Conservation (phyloP, 2,329 filamentous ascomycete species). For the Scedosporium boydii region DNA sequence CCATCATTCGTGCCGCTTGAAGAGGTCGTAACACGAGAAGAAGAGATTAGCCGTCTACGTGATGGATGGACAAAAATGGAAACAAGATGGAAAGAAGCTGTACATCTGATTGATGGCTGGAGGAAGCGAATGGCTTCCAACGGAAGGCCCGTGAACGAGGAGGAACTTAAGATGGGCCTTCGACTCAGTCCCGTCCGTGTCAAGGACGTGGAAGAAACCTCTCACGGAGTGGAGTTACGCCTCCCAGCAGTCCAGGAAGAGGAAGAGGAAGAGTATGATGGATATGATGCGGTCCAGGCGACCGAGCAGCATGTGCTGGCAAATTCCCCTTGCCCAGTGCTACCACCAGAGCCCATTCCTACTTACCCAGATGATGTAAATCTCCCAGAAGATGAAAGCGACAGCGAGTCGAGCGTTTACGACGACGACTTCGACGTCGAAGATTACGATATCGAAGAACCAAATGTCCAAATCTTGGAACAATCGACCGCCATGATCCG, state of each 20-base stretch:
- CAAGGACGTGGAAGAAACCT: constrained; percentile 38
- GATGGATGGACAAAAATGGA: constrained; percentile 94
- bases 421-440: constrained; percentile 31
- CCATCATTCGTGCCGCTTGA: constrained; percentile 94
- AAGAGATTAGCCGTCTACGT: constrained; percentile 76
- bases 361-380: not conserved
- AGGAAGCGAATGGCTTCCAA: constrained; percentile 67
- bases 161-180: constrained; percentile 59
- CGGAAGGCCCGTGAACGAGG: constrained; percentile 59
- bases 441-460: constrained; percentile 30
- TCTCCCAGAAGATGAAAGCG: constrained; percentile 19
- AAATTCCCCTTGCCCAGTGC: not conserved
- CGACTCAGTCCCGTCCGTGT: constrained; percentile 51
- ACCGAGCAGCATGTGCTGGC: constrained; percentile 3
- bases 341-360: not conserved
- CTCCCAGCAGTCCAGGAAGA: constrained; percentile 40
- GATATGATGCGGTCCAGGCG: constrained; percentile 11
- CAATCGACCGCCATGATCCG: constrained; percentile 26
- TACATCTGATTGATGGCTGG: constrained; percentile 88
- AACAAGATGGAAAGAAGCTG: constrained; percentile 76
- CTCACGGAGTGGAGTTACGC: constrained; percentile 20
- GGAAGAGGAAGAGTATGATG: constrained; percentile 18
- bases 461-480: constrained; percentile 34
- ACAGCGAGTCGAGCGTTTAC: constrained; percentile 31
- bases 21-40: constrained; percentile 84